Evolutionary conservation across 179 eudicot species (phyloP).

Genomic region (Corrigiola litoralis): DNA sequence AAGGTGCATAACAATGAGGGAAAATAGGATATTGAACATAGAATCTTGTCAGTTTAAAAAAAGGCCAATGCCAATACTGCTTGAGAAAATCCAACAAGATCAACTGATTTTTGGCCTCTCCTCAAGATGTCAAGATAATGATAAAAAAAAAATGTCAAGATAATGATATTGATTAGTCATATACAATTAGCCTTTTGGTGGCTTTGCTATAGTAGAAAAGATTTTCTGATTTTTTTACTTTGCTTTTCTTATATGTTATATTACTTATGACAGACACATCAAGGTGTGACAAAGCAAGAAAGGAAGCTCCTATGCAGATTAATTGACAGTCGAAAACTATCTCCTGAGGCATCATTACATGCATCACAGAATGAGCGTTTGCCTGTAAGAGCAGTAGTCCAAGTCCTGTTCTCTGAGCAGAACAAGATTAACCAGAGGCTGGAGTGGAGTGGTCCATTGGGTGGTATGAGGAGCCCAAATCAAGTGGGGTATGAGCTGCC

Average conservation of each 20-base stretch:
- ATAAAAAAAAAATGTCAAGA: neutral
- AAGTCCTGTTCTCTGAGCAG: conserved; percentile 75
- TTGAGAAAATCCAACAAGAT: neutral
- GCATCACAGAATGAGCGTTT: conserved; percentile 79
- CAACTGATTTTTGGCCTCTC: neutral
- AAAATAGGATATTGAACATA: conserved; percentile 9
- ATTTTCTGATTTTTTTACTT: no score
- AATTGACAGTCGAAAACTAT: conserved; percentile 71
- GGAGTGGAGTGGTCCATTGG: conserved; percentile 63
- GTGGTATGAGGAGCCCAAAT: conserved; percentile 31
- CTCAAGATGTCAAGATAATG: neutral
- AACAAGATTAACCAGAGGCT: conserved; percentile 48
- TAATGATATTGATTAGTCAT: neutral
- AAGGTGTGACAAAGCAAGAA: conserved; percentile 59
- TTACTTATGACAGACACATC: conserved; percentile 56
- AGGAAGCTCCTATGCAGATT: conserved; percentile 53
- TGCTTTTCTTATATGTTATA: neutral
- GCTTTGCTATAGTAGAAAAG: no score
- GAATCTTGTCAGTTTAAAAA: conserved; percentile 21
- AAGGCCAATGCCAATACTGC: neutral
- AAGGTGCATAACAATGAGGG: conserved; percentile 13
- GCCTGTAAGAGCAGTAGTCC: conserved; percentile 73
- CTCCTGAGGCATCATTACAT: conserved; percentile 73
- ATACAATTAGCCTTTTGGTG: no score
- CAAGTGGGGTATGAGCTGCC: conserved; percentile 27